phyloP scores from a whole-genome alignment of 31 red algal genomes.

The Odonthalia washingtoniensis region DNA sequence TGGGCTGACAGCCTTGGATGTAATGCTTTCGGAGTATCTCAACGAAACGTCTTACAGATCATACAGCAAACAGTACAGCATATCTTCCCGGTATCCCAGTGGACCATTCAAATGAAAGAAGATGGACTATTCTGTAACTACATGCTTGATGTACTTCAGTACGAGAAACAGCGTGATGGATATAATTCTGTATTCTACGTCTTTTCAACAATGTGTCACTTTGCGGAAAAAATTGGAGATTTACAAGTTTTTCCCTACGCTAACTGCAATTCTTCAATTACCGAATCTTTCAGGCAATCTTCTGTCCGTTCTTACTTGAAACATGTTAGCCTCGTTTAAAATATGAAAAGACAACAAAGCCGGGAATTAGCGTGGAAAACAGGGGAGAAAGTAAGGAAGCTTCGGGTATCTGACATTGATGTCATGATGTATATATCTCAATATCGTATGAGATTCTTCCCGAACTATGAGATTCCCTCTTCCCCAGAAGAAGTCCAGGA shows the following conservation, averaged over 20 bases:
- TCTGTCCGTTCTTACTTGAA: neutral
- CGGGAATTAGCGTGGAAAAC: neutral
- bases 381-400: neutral
- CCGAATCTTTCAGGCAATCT: neutral
- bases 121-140: conserved; percentile 22
- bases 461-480: neutral
- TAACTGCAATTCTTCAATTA: neutral
- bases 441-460: neutral
- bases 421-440: neutral
- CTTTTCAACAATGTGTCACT: conserved; percentile 13
- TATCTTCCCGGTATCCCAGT: neutral
- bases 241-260: neutral
- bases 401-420: neutral
- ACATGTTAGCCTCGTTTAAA: neutral
- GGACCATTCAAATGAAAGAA: neutral
- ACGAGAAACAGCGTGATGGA: conserved; percentile 38
- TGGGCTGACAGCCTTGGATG: conserved; percentile 21
- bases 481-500: neutral
- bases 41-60: neutral
- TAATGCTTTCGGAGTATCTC: neutral
- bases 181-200: conserved; percentile 49
- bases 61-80: neutral
- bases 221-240: neutral
- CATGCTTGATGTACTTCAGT: conserved; percentile 29
- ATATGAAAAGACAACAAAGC: neutral